Evolutionary conservation across 148 eudicot genomes (phyloP).

Genomic region (Camellia sinensis): DNA sequence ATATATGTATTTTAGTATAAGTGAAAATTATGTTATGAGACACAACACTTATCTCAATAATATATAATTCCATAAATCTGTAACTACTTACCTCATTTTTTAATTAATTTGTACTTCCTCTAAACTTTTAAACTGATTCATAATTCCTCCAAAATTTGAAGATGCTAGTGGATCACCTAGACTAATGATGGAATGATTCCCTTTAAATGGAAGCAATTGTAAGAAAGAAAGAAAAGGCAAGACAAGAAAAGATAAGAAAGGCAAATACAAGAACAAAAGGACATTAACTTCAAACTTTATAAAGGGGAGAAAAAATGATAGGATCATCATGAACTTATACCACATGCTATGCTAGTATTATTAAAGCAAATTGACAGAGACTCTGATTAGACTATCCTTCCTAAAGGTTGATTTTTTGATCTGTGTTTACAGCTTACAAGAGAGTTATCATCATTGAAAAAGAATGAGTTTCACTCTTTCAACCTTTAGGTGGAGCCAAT

Average conservation of each 20-base stretch:
- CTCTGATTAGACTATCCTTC: slow-evolving; percentile 5
- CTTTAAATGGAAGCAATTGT: no score
- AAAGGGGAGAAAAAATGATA: slow-evolving; percentile 5
- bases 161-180: no score
- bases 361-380: not conserved
- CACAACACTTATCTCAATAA: no score
- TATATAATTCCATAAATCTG: no score
- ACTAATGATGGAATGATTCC: no score
- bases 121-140: no score
- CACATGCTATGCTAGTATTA: not conserved
- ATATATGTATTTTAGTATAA: no score
- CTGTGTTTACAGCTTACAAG: not conserved
- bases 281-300: not conserved
- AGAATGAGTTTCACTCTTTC: not conserved
- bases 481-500: not conserved
- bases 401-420: slow-evolving; percentile 5
- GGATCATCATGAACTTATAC: not conserved
- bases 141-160: no score
- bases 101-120: no score
- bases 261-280: not conserved
- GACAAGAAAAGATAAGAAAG: not conserved
- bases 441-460: slow-evolving; percentile 8
- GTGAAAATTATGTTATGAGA: no score
- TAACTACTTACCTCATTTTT: no score
- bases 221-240: not conserved